Conservation (phyloP, 1,284 basidiomycete species). For the Marasmius fiardii region DNA sequence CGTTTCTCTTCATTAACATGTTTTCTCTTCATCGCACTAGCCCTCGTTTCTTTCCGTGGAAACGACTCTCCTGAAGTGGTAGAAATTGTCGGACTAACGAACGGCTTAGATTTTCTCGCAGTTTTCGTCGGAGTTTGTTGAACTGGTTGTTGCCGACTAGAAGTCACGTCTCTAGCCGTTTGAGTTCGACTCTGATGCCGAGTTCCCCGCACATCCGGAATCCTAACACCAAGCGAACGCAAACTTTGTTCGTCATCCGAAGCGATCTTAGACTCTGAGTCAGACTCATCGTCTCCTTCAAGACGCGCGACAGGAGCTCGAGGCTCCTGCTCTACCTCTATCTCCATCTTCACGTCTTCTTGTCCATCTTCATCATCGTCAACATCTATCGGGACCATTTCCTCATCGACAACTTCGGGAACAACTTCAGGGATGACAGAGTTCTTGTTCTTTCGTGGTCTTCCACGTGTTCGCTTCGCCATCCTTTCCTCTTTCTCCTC, state of each 20-base stretch:
- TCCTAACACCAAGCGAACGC: neutral
- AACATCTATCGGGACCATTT: neutral
- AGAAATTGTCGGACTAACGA: constrained; percentile 11
- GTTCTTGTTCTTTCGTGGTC: neutral
- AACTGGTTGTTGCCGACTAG: neutral
- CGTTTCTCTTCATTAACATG: constrained; percentile 28
- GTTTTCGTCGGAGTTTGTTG: neutral
- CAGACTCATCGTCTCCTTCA: neutral
- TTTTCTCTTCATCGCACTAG: constrained; percentile 30
- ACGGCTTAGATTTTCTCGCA: neutral
- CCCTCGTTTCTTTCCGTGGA: constrained; percentile 34
- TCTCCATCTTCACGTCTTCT: neutral
- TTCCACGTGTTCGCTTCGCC: neutral
- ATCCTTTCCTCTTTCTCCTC: neutral
- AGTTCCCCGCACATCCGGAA: neutral
- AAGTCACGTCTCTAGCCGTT: neutral
- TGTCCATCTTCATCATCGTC: no score
- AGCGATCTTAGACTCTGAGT: neutral
- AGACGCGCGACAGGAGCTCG: no score
- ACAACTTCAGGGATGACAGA: no score
- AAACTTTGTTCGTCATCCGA: neutral
- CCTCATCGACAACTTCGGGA: neutral
- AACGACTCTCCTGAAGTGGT: constrained; percentile 30
- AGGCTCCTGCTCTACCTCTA: neutral
- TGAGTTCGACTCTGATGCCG: neutral